These are phyloP conservation scores for Amanita rubescens DNA, from an alignment of 768 basidiomycete species.

Conservation along the genomic window DNA sequence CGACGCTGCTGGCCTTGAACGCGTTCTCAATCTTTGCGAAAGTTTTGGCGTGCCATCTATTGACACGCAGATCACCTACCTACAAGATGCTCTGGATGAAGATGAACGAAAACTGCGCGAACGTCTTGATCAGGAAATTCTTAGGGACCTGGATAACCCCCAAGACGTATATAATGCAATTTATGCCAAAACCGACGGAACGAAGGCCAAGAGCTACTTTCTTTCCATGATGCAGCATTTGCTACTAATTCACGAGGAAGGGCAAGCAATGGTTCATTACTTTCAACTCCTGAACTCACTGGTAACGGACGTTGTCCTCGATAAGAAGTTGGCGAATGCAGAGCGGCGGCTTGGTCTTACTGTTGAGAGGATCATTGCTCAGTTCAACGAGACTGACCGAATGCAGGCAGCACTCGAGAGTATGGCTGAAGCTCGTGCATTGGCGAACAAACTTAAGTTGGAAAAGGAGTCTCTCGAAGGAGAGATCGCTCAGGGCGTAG, in stretches of 20 bases:
- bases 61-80: constrained; percentile 55
- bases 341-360: constrained; percentile 84
- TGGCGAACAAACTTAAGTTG: constrained; percentile 57
- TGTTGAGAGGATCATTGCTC: constrained; percentile 80
- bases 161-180: constrained; percentile 86
- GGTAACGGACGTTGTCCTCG: constrained; percentile 86
- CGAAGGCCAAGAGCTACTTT: constrained; percentile 78
- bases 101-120: constrained; percentile 71
- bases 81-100: constrained; percentile 57
- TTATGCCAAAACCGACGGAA: constrained; percentile 65
- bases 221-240: constrained; percentile 93
- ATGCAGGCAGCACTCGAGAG: constrained; percentile 76
- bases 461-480: constrained; percentile 82
- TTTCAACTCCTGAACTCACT: constrained; percentile 89
- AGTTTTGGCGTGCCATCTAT: constrained; percentile 57
- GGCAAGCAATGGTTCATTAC: constrained; percentile 75
- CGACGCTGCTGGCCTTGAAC: constrained; percentile 77
- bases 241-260: constrained; percentile 84
- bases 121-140: constrained; percentile 66
- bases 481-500: constrained; percentile 72
- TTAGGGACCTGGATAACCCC: constrained; percentile 71
- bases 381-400: constrained; percentile 86
- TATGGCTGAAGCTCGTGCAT: constrained; percentile 55
- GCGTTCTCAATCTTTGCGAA: constrained; percentile 63
- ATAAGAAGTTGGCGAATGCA: constrained; percentile 80